Evolutionary conservation across 345 rosid species (phyloP).

Genomic region (Punica granatum): DNA sequence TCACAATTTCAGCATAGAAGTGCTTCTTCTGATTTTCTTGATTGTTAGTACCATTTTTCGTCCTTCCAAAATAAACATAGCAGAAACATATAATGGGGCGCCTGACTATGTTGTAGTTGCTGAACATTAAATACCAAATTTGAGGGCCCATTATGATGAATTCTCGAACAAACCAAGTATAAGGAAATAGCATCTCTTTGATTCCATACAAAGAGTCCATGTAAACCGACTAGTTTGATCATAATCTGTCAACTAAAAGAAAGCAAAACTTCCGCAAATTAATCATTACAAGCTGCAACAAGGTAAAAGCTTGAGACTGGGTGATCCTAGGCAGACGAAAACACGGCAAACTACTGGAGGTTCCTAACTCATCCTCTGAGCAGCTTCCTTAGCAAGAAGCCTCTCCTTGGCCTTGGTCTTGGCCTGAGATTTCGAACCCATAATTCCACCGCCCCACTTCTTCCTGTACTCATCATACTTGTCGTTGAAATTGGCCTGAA

Average conservation of each 20-base stretch:
- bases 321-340: not conserved
- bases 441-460: slow-evolving; percentile 88
- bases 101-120: too few relatives aligned
- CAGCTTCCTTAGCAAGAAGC: slow-evolving; percentile 61
- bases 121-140: too few relatives aligned
- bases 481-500: slow-evolving; percentile 64
- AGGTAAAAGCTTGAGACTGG: not conserved
- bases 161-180: not conserved
- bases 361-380: slow-evolving; percentile 51
- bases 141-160: too few relatives aligned
- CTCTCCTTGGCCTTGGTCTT: slow-evolving; percentile 64
- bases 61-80: too few relatives aligned
- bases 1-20: too few relatives aligned
- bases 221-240: not conserved
- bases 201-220: not conserved
- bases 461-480: slow-evolving; percentile 66
- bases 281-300: not conserved
- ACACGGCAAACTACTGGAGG: not conserved
- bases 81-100: too few relatives aligned
- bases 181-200: not conserved
- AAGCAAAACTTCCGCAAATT: not conserved
- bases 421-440: slow-evolving; percentile 86
- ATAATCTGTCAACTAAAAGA: not conserved
- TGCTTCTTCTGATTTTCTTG: too few relatives aligned
- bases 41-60: too few relatives aligned